phyloP scores from a whole-genome alignment of 2,329 filamentous ascomycete species.

The Aspergillus ibericus region DNA sequence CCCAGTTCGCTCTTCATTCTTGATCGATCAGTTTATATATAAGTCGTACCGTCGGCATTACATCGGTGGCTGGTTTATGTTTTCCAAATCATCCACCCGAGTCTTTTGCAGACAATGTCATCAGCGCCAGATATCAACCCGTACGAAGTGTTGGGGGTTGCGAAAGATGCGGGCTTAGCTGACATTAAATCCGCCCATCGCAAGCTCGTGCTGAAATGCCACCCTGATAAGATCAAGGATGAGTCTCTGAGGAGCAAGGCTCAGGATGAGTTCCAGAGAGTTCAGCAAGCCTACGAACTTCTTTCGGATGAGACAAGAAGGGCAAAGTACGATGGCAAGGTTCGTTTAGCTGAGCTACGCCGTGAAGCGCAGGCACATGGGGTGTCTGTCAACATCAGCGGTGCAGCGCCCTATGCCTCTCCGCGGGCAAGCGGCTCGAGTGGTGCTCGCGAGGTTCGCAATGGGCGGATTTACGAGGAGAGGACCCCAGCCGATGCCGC shows the following conservation, averaged over 20 bases:
- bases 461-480: slow-evolving; percentile 47
- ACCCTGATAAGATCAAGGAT: slow-evolving; percentile 88
- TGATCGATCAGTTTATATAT: slow-evolving; percentile 4
- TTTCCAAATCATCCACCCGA: slow-evolving; percentile 6
- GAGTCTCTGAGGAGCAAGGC: slow-evolving; percentile 73
- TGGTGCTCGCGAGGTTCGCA: slow-evolving; percentile 40
- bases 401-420: slow-evolving; percentile 18
- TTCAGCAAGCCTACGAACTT: slow-evolving; percentile 90
- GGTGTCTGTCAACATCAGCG: slow-evolving; percentile 16
- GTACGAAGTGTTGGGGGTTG: slow-evolving; percentile 73
- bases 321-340: slow-evolving; percentile 73
- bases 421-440: slow-evolving; percentile 13
- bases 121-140: slow-evolving; percentile 61
- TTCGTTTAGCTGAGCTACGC: slow-evolving; percentile 65
- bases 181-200: slow-evolving; percentile 79
- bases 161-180: slow-evolving; percentile 66
- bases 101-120: slow-evolving; percentile 24
- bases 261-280: slow-evolving; percentile 84
- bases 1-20: background rate
- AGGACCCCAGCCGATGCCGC: slow-evolving; percentile 37
- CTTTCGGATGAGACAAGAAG: slow-evolving; percentile 75
- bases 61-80: slow-evolving; percentile 19
- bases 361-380: slow-evolving; percentile 54
- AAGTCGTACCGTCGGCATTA: background rate
- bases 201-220: slow-evolving; percentile 83